Percentiles rank a stretch among this genome's conserved stretches.
phyloP scores from a whole-genome alignment of 805 yeast genomes.

The Metschnikowia amazonensis region DNA sequence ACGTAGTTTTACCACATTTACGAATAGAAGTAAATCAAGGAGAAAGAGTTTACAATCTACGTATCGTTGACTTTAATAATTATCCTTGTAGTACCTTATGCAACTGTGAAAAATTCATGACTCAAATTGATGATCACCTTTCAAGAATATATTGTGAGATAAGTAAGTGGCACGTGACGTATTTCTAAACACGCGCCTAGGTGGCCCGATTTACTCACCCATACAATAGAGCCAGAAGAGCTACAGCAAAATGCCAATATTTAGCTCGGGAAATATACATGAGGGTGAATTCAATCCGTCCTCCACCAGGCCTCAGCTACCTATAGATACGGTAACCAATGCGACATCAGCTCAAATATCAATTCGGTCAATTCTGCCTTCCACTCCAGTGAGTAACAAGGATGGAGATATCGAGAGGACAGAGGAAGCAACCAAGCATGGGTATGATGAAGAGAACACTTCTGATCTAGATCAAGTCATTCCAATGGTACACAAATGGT shows the following conservation, averaged over 20 bases:
- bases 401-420: not conserved
- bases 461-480: conserved; percentile 13
- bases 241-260: conserved; percentile 10
- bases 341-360: conserved; percentile 21
- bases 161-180: not conserved
- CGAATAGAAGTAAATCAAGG: too few relatives aligned
- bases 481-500: conserved; percentile 63
- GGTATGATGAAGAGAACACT: not conserved
- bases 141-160: not conserved
- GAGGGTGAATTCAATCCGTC: conserved; percentile 33
- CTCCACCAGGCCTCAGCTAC: conserved; percentile 25
- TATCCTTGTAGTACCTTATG: not conserved
- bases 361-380: conserved; percentile 22
- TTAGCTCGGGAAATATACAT: conserved; percentile 24
- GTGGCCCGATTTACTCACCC: not conserved
- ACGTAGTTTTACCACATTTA: too few relatives aligned
- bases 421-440: not conserved
- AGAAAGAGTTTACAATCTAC: too few relatives aligned
- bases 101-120: not conserved
- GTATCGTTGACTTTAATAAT: too few relatives aligned
- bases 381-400: conserved; percentile 1
- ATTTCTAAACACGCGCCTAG: not conserved
- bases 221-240: not conserved
- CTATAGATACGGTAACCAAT: conserved; percentile 25
- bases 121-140: not conserved